A percentile compares a stretch with the other conserved stretches of the same genome.
Evolutionary conservation across 192 early-diverging fungal species (phyloP).

Genomic region (Oehlia diaphana): DNA sequence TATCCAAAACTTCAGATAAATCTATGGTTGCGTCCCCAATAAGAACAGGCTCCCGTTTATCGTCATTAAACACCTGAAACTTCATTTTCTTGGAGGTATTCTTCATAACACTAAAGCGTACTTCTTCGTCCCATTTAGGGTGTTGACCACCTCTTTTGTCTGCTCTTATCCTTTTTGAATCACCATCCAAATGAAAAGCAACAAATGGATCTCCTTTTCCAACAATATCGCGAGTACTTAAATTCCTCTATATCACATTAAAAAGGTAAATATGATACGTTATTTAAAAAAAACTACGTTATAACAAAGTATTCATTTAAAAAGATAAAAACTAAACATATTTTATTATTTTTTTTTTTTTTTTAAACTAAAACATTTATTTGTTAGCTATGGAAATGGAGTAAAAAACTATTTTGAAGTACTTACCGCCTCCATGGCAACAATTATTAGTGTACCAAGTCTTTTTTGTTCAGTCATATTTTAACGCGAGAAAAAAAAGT

Average conservation of each 20-base stretch:
- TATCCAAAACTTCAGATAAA: conserved; percentile 46
- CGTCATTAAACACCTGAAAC: conserved; percentile 41
- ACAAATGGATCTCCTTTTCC: conserved; percentile 60
- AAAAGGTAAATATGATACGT: neutral
- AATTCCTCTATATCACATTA: conserved; percentile 27
- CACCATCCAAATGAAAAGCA: conserved; percentile 49
- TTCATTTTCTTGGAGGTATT: conserved; percentile 11
- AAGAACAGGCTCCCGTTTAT: conserved; percentile 52
- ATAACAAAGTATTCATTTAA: no score
- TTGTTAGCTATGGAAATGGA: no score
- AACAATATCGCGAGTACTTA: conserved; percentile 38
- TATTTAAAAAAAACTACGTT: no score
- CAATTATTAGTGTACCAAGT: conserved; percentile 15
- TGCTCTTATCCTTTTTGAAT: conserved; percentile 44
- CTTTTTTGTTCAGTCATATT: neutral
- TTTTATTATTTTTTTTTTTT: no score
- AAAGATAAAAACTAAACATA: no score
- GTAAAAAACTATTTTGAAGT: neutral
- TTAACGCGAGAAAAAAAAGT: neutral
- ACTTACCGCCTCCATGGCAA: conserved; percentile 3
- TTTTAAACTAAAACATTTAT: no score
- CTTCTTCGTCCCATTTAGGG: conserved; percentile 60
- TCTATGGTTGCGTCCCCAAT: conserved; percentile 55
- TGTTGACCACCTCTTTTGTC: conserved; percentile 58
- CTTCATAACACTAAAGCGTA: conserved; percentile 27